Evolutionary conservation across 495 filamentous ascomycete species (phyloP), one percentile per base, ranked within the genome.

Genomic region (Xylaria bambusicola): DNA sequence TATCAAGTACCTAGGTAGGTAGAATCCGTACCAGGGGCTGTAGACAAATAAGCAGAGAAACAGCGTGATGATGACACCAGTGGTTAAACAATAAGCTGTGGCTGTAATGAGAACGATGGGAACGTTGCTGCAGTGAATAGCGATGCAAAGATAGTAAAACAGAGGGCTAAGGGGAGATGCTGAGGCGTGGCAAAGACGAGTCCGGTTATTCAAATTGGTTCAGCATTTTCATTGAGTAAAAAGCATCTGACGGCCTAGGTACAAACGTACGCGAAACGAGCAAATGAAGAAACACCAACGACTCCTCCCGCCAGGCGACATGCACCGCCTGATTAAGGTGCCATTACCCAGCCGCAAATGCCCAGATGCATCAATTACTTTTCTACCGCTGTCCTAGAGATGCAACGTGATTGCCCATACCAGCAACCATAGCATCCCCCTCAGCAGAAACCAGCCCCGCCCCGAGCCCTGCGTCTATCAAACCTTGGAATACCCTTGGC

Each of bases 291-390:
- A 61, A 66, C 60, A 62, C 65, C 65, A 57, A 60, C 51, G 49
- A 67, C 58, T 62, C 55, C 61, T 54, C 52, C 58, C 65, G 45
- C 67, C 57, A 59, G 64, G 52, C 59, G 35, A 61, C 49, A 57
- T 65, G 62, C 62, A 65, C 59, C 59, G 58, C 67, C 62, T 60
- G 63, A 70, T 70, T 68, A 68, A n/a, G 65, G 58, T 66, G 62
- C 62, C 66, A 61, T 65, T 64, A 52, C 62, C 63, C 61, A 61
- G 65, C 67, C 65, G 61, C 58, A 68, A 61, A 66, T 68, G 62
- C 62, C 61, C 65, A 47, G 62, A 70, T 70, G 67, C 67, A 61
- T 68, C 57, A 47, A 60, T 60, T 60, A 64, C 53, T 66, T 68
- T 68, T 61, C 49, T 52, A 58, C 62, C 58, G 52, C 33, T 58